Percentiles rank a stretch among this genome's conserved stretches.
phyloP scores from a whole-genome alignment of 306 rosid genomes.

The Pueraria montana region DNA sequence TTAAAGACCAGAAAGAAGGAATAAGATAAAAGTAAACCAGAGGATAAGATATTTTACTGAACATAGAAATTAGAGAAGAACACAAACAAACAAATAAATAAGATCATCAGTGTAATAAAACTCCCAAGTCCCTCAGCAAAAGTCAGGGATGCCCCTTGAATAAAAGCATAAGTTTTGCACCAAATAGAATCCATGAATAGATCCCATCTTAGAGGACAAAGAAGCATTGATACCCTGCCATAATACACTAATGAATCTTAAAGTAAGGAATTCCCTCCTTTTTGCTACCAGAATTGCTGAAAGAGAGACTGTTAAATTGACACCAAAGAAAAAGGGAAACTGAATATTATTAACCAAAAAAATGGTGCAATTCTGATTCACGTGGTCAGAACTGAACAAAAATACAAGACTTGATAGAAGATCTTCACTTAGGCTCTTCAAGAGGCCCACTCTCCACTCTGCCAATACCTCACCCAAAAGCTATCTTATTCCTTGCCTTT shows the following conservation, averaged over 20 bases:
- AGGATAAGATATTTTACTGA: neutral
- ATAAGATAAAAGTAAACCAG: neutral
- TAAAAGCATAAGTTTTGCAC: conserved; percentile 9
- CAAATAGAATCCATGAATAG: neutral
- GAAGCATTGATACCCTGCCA: neutral
- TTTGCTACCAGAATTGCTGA: no score
- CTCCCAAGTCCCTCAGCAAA: neutral
- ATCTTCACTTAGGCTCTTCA: neutral
- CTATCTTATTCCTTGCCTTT: neutral
- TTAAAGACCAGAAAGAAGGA: conserved; percentile 14
- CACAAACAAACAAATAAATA: conserved; percentile 4
- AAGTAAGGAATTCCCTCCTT: neutral
- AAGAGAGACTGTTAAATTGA: neutral
- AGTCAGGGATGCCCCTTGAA: neutral
- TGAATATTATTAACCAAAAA: neutral
- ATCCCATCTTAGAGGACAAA: conserved; percentile 20
- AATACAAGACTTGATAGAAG: neutral
- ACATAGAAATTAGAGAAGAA: neutral
- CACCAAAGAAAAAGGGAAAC: no score
- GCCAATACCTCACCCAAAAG: neutral
- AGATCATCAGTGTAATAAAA: conserved; percentile 4
- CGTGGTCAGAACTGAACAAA: neutral
- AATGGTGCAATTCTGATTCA: neutral
- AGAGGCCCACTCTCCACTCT: neutral
- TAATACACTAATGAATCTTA: neutral